A percentile compares a stretch with the other conserved stretches of the same genome.
Evolutionary conservation across 176 grass and related monocot species (phyloP).

Genomic region (Cenchrus fungigraminus): DNA sequence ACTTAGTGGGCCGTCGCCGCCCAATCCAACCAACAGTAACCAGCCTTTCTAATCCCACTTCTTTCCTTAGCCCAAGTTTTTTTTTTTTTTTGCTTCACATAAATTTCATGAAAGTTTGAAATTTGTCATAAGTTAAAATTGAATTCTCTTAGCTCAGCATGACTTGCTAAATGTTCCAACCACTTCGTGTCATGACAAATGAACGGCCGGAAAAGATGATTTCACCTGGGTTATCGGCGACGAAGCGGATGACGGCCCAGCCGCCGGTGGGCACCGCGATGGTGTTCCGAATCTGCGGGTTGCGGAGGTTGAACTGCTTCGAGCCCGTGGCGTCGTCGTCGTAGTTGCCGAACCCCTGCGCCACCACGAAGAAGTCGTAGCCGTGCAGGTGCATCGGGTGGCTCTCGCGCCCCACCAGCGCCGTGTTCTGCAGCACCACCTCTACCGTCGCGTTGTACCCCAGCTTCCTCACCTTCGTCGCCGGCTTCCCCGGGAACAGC

Average conservation of each 20-base stretch:
- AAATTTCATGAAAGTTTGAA: background rate
- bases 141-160: background rate
- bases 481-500: constrained; percentile 9
- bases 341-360: constrained; percentile 75
- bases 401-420: constrained; percentile 63
- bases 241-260: constrained; percentile 77
- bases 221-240: constrained; percentile 72
- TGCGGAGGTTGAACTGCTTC: constrained; percentile 47
- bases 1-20: constrained; percentile 13
- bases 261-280: constrained; percentile 61
- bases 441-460: constrained; percentile 63
- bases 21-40: background rate
- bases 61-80: background rate
- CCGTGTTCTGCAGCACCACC: constrained; percentile 77
- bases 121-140: background rate
- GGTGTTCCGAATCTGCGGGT: constrained; percentile 74
- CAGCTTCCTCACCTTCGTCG: constrained; percentile 56
- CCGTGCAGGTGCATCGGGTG: constrained; percentile 75
- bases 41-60: background rate
- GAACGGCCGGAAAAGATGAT: background rate
- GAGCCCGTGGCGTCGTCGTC: background rate
- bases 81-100: background rate
- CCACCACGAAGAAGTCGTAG: constrained; percentile 68
- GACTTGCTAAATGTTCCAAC: background rate
- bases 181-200: background rate